Evolutionary conservation across 306 rosid genomes (phyloP).

Genomic region (Prunus mume): DNA sequence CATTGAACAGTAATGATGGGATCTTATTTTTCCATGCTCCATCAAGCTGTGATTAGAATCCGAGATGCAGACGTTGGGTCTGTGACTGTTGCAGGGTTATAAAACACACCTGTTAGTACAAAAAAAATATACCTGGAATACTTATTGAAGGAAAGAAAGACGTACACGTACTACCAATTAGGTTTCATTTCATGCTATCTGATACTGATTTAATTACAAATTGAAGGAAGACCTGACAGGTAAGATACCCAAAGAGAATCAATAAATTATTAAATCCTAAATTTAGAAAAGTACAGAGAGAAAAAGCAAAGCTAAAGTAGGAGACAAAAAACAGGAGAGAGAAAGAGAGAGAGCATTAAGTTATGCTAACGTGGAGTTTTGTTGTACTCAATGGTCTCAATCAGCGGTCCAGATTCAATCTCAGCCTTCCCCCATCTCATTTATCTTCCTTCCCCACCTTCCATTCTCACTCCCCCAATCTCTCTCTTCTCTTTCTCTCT

Average conservation of each 20-base stretch:
- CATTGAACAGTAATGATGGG: too few relatives aligned
- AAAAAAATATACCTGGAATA: background rate
- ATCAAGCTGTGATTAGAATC: too few relatives aligned
- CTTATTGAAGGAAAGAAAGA: background rate
- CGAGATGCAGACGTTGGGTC: too few relatives aligned
- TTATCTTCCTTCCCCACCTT: conserved; percentile 45
- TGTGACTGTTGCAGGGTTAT: too few relatives aligned
- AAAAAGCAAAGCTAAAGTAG: background rate
- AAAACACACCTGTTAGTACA: too few relatives aligned
- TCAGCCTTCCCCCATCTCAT: conserved; percentile 27
- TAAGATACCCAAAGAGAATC: background rate
- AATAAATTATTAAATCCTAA: background rate
- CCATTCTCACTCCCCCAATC: conserved; percentile 28
- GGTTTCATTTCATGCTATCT: too few relatives aligned
- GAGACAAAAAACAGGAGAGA: background rate
- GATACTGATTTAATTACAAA: too few relatives aligned
- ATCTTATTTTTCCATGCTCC: too few relatives aligned
- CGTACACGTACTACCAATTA: too few relatives aligned
- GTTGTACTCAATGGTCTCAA: conserved; percentile 26
- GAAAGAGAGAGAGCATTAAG: background rate
- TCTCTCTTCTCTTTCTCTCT: background rate
- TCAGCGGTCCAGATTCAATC: conserved; percentile 61
- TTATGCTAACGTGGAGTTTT: conserved; percentile 25
- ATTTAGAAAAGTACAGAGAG: background rate
- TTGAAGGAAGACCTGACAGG: background rate